Evolutionary conservation across 106 monocot species (phyloP).

Genomic region (Apostasia shenzhenica): DNA sequence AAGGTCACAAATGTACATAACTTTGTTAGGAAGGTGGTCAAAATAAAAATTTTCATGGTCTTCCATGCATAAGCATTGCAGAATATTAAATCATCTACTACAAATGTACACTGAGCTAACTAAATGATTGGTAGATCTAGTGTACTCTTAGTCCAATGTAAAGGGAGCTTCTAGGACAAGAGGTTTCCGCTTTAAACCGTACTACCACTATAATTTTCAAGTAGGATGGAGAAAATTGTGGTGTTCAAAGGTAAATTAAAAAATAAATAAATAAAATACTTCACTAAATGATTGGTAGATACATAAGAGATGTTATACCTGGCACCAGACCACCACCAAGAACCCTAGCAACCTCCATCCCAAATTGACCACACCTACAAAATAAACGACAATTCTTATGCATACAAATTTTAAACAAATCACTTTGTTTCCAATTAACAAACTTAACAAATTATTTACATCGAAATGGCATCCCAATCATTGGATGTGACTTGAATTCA

Average conservation of each 20-base stretch:
- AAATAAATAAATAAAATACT: constrained; percentile 2
- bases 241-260: not conserved
- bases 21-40: not conserved
- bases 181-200: not conserved
- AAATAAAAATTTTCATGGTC: not conserved
- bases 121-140: too few relatives aligned
- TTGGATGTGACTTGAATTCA: too few relatives aligned
- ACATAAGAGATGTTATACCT: constrained; percentile 29
- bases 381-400: not conserved
- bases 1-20: too few relatives aligned
- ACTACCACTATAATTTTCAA: not conserved
- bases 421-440: too few relatives aligned
- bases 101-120: too few relatives aligned
- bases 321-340: constrained; percentile 98
- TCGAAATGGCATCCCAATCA: too few relatives aligned
- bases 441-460: too few relatives aligned
- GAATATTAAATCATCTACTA: too few relatives aligned
- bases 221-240: not conserved
- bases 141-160: too few relatives aligned
- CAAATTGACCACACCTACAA: constrained; percentile 69
- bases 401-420: too few relatives aligned
- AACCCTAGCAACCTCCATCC: constrained; percentile 89
- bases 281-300: not conserved
- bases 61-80: too few relatives aligned
- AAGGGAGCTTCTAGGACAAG: too few relatives aligned